These are phyloP conservation scores for Corylus heterophylla DNA, from an alignment of 306 rosid genomes.

Conservation along the genomic window DNA sequence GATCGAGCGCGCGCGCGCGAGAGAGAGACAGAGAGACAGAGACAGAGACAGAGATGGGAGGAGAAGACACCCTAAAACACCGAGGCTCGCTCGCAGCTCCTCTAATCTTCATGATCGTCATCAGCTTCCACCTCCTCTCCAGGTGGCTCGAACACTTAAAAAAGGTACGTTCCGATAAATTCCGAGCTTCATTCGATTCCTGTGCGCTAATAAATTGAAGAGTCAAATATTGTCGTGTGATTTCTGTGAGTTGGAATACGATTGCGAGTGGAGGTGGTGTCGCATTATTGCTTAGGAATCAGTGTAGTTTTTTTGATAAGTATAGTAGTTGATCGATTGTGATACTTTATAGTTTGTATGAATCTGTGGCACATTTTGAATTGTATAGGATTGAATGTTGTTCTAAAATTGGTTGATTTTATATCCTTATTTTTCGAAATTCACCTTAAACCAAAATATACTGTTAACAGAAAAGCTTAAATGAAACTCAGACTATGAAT, in stretches of 20 bases:
- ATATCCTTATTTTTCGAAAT: not conserved
- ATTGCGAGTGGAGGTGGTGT: not conserved
- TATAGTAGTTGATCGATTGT: too few species aligned
- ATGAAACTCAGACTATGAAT: too few species aligned
- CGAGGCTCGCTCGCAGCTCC: slow-evolving; percentile 67
- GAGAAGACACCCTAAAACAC: slow-evolving; percentile 33
- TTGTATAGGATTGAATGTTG: too few species aligned
- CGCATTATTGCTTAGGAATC: not conserved
- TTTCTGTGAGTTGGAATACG: not conserved
- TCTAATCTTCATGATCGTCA: slow-evolving; percentile 46
- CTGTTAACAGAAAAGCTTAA: not conserved
- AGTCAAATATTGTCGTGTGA: not conserved
- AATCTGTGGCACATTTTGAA: too few species aligned
- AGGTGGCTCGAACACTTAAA: slow-evolving; percentile 53
- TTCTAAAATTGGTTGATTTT: not conserved
- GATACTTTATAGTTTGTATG: too few species aligned
- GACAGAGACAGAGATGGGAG: slow-evolving; percentile 24
- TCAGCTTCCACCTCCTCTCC: slow-evolving; percentile 60
- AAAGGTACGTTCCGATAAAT: slow-evolving; percentile 37
- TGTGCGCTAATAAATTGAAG: not conserved
- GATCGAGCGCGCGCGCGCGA: too few species aligned
- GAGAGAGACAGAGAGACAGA: not conserved
- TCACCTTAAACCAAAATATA: not conserved
- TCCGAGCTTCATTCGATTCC: not conserved
- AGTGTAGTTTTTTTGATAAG: too few species aligned